Percentiles rank a stretch among this genome's conserved stretches.
Conservation (phyloP, 148 eudicot species). For the Salicornia ramosissima region DNA sequence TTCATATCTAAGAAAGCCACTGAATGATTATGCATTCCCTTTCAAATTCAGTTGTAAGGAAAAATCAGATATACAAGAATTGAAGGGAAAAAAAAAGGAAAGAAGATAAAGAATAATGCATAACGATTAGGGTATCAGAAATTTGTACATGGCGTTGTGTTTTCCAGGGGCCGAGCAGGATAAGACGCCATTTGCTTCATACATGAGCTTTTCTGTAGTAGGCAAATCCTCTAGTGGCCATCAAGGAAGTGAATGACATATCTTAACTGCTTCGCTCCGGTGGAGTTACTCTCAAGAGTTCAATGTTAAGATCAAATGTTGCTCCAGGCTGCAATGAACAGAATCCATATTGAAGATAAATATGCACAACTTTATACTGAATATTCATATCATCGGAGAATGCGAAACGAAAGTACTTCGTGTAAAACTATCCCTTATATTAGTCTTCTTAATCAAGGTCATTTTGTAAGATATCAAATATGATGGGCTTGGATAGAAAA, state of each 20-base stretch:
- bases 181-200: background rate
- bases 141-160: background rate
- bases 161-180: background rate
- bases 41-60: background rate
- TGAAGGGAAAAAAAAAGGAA: background rate
- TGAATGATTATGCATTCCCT: background rate
- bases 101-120: background rate
- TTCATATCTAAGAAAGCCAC: background rate
- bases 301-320: constrained; percentile 84
- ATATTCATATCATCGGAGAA: no score
- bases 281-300: constrained; percentile 63
- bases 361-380: background rate
- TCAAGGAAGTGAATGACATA: background rate
- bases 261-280: constrained; percentile 32
- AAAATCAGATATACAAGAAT: background rate
- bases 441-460: no score
- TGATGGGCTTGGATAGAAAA: no score
- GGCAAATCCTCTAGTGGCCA: background rate
- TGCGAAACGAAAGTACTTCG: background rate
- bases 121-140: background rate
- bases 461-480: no score
- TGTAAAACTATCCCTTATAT: background rate
- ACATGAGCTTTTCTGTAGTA: background rate
- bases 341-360: background rate
- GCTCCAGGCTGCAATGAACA: constrained; percentile 73